phyloP scores from a whole-genome alignment of 2,329 filamentous ascomycete species.

The Epichloe gansuensis region DNA sequence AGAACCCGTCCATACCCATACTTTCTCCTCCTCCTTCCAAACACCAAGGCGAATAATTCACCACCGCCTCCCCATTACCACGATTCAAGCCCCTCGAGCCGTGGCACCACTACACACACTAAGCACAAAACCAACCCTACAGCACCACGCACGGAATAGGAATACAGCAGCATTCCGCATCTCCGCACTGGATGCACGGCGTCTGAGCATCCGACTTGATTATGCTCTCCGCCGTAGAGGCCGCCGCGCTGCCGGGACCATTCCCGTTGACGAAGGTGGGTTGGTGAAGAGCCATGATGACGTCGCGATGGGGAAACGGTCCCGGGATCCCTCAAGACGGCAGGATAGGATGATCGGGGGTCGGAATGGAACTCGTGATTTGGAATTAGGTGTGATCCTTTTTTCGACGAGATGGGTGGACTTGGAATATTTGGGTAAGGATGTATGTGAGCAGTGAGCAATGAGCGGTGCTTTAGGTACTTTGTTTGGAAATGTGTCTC shows the following conservation, averaged over 20 bases:
- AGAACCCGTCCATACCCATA: background rate
- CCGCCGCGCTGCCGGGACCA: conserved; percentile 35
- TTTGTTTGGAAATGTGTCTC: too few species aligned
- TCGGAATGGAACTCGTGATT: too few species aligned
- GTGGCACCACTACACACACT: too few species aligned
- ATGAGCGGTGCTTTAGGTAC: too few species aligned
- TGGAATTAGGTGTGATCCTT: too few species aligned
- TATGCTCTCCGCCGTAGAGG: conserved; percentile 36
- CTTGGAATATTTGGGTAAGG: too few species aligned
- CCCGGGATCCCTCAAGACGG: too few species aligned
- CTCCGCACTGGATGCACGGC: conserved; percentile 37
- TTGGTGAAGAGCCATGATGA: conserved; percentile 12
- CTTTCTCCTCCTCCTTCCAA: background rate
- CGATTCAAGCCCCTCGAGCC: too few species aligned
- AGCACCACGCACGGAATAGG: conserved; percentile 40
- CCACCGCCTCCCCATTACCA: too few species aligned
- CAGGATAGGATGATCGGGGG: too few species aligned
- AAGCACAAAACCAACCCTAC: conserved; percentile 15
- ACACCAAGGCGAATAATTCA: background rate
- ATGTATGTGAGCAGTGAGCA: too few species aligned
- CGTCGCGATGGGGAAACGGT: background rate
- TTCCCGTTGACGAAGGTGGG: conserved; percentile 19
- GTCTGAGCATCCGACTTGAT: conserved; percentile 36
- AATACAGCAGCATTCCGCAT: conserved; percentile 42
- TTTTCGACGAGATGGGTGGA: too few species aligned